Base-by-base conservation (phyloP, 73 alveolate species). In the Loxodes magnus region DNA sequence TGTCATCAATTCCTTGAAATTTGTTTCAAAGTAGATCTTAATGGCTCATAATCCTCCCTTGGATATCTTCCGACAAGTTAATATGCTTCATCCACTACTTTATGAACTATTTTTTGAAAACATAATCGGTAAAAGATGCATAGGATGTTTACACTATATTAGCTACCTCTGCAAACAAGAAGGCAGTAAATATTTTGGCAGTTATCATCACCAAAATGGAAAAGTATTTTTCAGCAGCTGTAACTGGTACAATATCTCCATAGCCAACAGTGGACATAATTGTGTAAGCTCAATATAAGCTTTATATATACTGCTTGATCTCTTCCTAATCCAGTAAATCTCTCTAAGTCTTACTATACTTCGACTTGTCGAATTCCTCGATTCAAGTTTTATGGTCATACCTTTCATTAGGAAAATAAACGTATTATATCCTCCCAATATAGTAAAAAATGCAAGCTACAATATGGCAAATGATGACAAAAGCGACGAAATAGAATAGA, bases 221-320 rank as follows among this genome's bases (percentile, higher is more conserved):
- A 14, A 75, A 35, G 0, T 57, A 12, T 31, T 75, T 59, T 48
- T 75, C 90, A 0, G 48, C 12, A 28, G 56, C 12, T 0, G 84
- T 51, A 17, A 50, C 52, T 4, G 84, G 84, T 3, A 56, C 51
- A 3, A 75, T 49, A 30, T 75, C 90, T 0, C 90, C 90, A 43
- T 68, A 68, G 35, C 58, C 53, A 0, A 54, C 69, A 4, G 69
- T 52, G 28, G 78, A 72, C 65, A 68, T 60, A 4, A 60, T 49
- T 16, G 83, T 59, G 14, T n/a, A n/a, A n/a, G n/a, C n/a, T n/a
- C n/a, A n/a, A n/a, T n/a, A n/a, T n/a, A n/a, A n/a, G n/a, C n/a
- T n/a, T n/a, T n/a, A n/a, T n/a, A n/a, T n/a, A n/a, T n/a, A n/a
- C n/a, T n/a, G n/a, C n/a, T n/a, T n/a, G n/a, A n/a, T n/a, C n/a